Base-by-base conservation (phyloP, 106 monocot species). In the Dendrobium catenatum region DNA sequence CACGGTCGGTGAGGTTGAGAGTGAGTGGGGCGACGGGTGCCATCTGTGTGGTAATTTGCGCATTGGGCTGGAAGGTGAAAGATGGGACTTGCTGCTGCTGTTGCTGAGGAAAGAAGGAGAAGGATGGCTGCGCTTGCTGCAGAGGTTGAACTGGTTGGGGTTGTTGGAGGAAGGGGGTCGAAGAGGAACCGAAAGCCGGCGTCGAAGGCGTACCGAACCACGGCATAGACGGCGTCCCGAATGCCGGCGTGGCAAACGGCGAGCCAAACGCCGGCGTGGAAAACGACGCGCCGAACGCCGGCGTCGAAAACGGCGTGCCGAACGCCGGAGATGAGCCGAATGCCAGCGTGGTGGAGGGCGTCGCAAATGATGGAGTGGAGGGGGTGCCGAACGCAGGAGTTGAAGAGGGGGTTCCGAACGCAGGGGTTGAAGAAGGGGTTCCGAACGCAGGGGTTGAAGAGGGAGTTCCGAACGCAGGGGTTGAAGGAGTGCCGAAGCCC, bases 21-120 rank as follows among this genome's bases (percentile, higher is more conserved):
- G 89, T 79, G 78, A 97, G 85, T 1, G 94, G 90, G 0, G 97
- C 92, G 22, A 94, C 92, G 27, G 94, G 92, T 68, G 94, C 97
- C 97, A 94, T 97, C 86, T 92, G 97, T 20, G 97, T 97, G 6
- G 92, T 91, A 72, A 97, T 82, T 83, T 89, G 94, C 2, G 72
- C 73, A 58, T 79, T 82, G 11, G 48, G 55, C 70, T 78, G 83
- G 22, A 77, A 76, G n/a, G n/a, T 41, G 15, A 86, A 85, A 55
- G 88, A 80, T 5, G 84, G 79, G 8, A 84, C 58, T 7, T 85
- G 72, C 19, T 82, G 72, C 15, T 83, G 74, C 54, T 79, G 76
- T 77, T 80, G 86, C 79, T 88, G 88, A 76, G 89, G 86, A 4
- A 85, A 86, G 13, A 88, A 89, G 0, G 80, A 74, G 9, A 55